phyloP scores from a whole-genome alignment of 2,329 filamentous ascomycete species.

The Tolypocladium tropicale region DNA sequence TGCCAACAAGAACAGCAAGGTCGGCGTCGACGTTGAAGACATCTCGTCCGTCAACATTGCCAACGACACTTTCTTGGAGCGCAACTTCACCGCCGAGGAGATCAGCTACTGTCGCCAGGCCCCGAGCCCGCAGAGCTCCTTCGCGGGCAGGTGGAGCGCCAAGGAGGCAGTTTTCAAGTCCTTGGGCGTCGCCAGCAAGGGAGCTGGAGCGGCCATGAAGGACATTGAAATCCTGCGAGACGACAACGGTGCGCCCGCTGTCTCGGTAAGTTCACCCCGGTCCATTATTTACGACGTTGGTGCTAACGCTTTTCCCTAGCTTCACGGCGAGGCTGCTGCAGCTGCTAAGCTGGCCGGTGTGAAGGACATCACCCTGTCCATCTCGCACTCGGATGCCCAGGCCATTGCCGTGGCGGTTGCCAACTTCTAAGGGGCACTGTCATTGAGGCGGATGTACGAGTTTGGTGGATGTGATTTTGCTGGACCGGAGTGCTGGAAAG shows the following conservation, averaged over 20 bases:
- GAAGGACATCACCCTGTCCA: conserved; percentile 83
- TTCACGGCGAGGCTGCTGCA: conserved; percentile 73
- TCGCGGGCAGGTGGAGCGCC: conserved; percentile 90
- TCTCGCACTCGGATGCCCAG: conserved; percentile 90
- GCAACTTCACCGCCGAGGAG: conserved; percentile 84
- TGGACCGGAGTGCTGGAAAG: background rate
- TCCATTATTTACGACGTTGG: too few relatives aligned
- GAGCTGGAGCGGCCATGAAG: conserved; percentile 79
- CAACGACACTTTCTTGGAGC: conserved; percentile 87
- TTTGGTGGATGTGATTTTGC: background rate
- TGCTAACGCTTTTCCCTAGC: conserved; percentile 44
- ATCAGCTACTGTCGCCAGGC: conserved; percentile 78
- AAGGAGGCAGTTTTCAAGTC: conserved; percentile 99
- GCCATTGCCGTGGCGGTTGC: conserved; percentile 90
- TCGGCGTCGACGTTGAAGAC: conserved; percentile 91
- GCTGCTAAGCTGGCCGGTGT: conserved; percentile 82
- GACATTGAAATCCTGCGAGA: conserved; percentile 89
- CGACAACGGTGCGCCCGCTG: conserved; percentile 71
- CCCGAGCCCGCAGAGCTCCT: conserved; percentile 74
- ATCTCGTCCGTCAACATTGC: conserved; percentile 81
- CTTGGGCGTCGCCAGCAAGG: conserved; percentile 75
- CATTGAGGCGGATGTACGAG: conserved; percentile 7
- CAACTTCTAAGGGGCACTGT: conserved; percentile 46
- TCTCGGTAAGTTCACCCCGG: conserved; percentile 56
- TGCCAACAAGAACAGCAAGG: conserved; percentile 52